Conservation (phyloP, 2,329 filamentous ascomycete species). For the Fusarium sp. region DNA sequence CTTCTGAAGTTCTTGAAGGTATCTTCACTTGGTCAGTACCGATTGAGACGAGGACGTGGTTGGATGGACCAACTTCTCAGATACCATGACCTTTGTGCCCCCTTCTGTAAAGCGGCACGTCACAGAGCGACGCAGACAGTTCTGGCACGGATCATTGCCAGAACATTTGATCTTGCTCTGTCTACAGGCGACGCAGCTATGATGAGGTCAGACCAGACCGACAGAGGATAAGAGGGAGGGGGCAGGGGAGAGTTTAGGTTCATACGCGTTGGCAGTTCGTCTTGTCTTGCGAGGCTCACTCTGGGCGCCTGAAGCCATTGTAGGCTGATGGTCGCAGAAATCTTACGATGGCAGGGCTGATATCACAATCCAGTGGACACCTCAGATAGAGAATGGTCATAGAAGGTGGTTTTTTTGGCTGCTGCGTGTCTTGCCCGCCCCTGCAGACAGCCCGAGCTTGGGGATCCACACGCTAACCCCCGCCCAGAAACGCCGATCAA, state of each 20-base stretch:
- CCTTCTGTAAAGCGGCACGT: slow-evolving; percentile 52
- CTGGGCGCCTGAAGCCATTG: slow-evolving; percentile 31
- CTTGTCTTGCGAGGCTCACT: slow-evolving; percentile 38
- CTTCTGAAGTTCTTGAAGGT: slow-evolving; percentile 46
- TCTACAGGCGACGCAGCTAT: slow-evolving; percentile 51
- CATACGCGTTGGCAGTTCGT: slow-evolving; percentile 50
- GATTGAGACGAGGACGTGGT: background rate
- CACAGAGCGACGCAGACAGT: slow-evolving; percentile 50
- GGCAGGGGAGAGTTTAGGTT: background rate
- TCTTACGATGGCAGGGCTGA: background rate
- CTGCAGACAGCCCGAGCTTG: no score
- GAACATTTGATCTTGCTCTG: slow-evolving; percentile 56
- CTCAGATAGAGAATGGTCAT: slow-evolving; percentile 13
- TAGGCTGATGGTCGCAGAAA: background rate
- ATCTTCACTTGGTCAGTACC: slow-evolving; percentile 34
- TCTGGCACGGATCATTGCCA: slow-evolving; percentile 52
- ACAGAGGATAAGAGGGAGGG: background rate
- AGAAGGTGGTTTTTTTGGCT: slow-evolving; percentile 5
- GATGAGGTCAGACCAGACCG: background rate
- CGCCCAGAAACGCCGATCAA: slow-evolving; percentile 12
- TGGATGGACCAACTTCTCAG: slow-evolving; percentile 49
- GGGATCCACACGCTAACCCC: background rate
- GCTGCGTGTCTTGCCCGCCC: slow-evolving; percentile 9
- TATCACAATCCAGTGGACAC: background rate
- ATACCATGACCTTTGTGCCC: slow-evolving; percentile 49